phyloP scores from a whole-genome alignment of 1,284 basidiomycete species.

The Takashimella koratensis region DNA sequence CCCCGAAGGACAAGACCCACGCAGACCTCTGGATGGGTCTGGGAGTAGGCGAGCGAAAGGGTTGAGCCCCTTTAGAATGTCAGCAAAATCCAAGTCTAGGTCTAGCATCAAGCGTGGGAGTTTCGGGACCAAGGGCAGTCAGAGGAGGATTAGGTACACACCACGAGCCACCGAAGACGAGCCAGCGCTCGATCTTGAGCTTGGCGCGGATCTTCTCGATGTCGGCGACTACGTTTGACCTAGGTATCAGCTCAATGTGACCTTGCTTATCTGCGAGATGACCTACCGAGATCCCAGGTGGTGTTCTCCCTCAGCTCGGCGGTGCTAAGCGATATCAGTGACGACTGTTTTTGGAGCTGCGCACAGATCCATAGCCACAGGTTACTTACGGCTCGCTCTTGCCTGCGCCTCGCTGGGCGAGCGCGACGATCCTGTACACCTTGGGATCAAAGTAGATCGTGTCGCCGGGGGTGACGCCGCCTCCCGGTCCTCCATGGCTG shows the following conservation, averaged over 20 bases:
- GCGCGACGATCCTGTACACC: slow-evolving; percentile 64
- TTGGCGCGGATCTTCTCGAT: slow-evolving; percentile 75
- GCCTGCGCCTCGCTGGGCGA: slow-evolving; percentile 85
- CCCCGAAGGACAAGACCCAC: slow-evolving; percentile 80
- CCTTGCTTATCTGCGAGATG: too few species aligned
- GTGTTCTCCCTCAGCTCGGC: slow-evolving; percentile 83
- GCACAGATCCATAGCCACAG: background rate
- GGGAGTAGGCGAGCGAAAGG: slow-evolving; percentile 80
- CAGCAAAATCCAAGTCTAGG: too few species aligned
- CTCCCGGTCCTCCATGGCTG: slow-evolving; percentile 35
- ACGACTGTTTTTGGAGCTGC: background rate
- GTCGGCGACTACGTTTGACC: slow-evolving; percentile 74
- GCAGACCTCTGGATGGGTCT: slow-evolving; percentile 77
- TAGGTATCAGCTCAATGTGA: too few species aligned
- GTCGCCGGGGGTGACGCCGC: slow-evolving; percentile 53
- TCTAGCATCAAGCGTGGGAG: too few species aligned
- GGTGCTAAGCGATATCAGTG: background rate
- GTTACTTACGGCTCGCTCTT: slow-evolving; percentile 71
- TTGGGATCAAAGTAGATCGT: slow-evolving; percentile 74
- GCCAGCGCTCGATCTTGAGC: slow-evolving; percentile 75
- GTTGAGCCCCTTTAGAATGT: slow-evolving; percentile 76
- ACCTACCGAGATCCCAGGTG: slow-evolving; percentile 94
- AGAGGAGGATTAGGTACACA: too few species aligned
- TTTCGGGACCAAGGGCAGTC: too few species aligned
- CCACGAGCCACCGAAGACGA: slow-evolving; percentile 90